A percentile compares a stretch with the other conserved stretches of the same genome.
Evolutionary conservation across 257 asterid genomes (phyloP).

Genomic region (Paraleonurus japonicus): DNA sequence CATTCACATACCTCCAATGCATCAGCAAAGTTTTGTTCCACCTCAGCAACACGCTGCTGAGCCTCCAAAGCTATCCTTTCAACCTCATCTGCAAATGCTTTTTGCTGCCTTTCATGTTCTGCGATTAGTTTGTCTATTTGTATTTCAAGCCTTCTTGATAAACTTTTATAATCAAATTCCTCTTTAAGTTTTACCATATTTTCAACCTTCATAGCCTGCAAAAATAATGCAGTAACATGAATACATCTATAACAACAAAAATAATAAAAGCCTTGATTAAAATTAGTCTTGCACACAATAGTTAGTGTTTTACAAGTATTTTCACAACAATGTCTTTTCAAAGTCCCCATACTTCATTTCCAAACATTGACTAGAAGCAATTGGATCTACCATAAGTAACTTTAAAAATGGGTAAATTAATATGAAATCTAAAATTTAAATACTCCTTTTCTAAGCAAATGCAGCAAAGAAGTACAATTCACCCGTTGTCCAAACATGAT

Average conservation of each 20-base stretch:
- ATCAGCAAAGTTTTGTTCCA: slow-evolving; percentile 57
- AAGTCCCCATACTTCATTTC: slow-evolving; percentile 8
- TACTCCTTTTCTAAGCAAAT: slow-evolving; percentile 7
- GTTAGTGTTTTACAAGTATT: neutral
- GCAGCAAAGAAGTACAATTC: slow-evolving; percentile 22
- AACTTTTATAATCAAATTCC: slow-evolving; percentile 86
- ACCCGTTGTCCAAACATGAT: slow-evolving; percentile 91
- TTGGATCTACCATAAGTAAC: slow-evolving; percentile 17
- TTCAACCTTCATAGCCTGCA: slow-evolving; percentile 94
- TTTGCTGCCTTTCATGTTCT: slow-evolving; percentile 84
- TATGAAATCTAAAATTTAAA: neutral
- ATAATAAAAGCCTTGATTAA: neutral
- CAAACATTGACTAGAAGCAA: neutral
- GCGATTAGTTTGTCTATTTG: slow-evolving; percentile 72
- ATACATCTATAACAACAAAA: neutral
- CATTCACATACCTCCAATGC: slow-evolving; percentile 58
- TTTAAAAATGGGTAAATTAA: neutral
- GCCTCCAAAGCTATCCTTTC: slow-evolving; percentile 68
- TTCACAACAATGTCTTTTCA: neutral
- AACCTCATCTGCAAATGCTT: slow-evolving; percentile 62
- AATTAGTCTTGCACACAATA: slow-evolving; percentile 1
- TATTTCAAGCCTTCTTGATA: slow-evolving; percentile 77
- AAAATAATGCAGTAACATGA: neutral
- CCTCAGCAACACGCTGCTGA: slow-evolving; percentile 55
- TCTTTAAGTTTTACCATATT: slow-evolving; percentile 81